Evolutionary conservation across 169 alveolate species (phyloP).

Genomic region (Eimeria tenella): DNA sequence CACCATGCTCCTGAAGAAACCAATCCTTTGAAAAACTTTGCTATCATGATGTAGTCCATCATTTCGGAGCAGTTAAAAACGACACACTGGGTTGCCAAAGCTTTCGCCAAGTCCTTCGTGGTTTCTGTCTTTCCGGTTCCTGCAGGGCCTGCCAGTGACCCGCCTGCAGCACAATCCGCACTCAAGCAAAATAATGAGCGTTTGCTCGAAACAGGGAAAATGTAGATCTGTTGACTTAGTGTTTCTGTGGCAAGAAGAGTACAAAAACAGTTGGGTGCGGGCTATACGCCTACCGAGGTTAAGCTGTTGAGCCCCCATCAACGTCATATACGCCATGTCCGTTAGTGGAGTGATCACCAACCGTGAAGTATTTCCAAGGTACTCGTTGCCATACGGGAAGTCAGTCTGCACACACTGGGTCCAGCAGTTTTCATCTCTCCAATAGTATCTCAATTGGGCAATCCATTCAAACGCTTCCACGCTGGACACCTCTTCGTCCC

Average conservation of each 20-base stretch:
- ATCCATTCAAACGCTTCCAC: conserved; percentile 84
- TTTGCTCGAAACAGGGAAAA: neutral
- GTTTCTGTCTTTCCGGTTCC: conserved; percentile 99
- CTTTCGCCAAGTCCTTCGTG: conserved; percentile 97
- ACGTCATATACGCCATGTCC: conserved; percentile 97
- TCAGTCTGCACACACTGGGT: conserved; percentile 89
- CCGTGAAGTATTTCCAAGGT: conserved; percentile 97
- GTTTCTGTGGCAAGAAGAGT: neutral
- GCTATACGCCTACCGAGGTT: conserved; percentile 88
- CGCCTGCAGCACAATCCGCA: conserved; percentile 73
- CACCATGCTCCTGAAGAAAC: conserved; percentile 97
- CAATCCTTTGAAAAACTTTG: conserved; percentile 96
- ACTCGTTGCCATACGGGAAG: conserved; percentile 95
- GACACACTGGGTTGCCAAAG: conserved; percentile 97
- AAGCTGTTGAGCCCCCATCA: conserved; percentile 95
- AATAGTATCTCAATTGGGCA: conserved; percentile 95
- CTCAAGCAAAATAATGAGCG: neutral
- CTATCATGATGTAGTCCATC: conserved; percentile 97
- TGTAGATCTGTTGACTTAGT: neutral
- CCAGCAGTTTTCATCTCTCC: conserved; percentile 95
- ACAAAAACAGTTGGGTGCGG: neutral
- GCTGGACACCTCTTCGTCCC: conserved; percentile 82
- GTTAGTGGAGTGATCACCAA: conserved; percentile 97
- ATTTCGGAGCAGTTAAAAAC: conserved; percentile 97
- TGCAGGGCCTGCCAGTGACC: conserved; percentile 98